A percentile compares a stretch with the other conserved stretches of the same genome.
Conservation (phyloP, 2,329 filamentous ascomycete genomes). For the Kalaharituber pfeilii region DNA sequence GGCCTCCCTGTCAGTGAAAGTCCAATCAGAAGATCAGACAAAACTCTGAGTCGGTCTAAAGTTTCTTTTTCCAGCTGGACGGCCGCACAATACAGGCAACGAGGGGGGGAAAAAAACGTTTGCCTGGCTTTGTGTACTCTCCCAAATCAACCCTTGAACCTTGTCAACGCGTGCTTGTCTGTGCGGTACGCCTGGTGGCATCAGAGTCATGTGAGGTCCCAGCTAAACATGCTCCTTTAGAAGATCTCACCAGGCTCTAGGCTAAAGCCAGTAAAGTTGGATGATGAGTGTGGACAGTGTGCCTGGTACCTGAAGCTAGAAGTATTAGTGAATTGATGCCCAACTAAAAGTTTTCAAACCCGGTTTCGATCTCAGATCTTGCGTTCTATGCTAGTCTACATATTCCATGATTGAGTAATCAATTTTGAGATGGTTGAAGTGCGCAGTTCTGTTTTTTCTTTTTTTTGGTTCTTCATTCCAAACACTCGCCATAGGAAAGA, state of each 20-base stretch:
- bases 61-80: neutral
- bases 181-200: too few relatives aligned
- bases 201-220: neutral
- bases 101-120: slow-evolving; percentile 20
- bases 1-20: too few relatives aligned
- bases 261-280: neutral
- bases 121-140: slow-evolving; percentile 14
- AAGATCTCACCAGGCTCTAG: too few relatives aligned
- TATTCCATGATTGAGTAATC: too few relatives aligned
- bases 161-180: neutral
- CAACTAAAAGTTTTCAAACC: too few relatives aligned
- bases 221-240: neutral
- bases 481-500: neutral
- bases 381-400: too few relatives aligned
- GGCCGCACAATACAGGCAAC: slow-evolving; percentile 1
- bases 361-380: neutral
- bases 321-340: neutral
- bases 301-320: neutral
- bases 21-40: neutral
- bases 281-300: too few relatives aligned
- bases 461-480: neutral
- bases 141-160: neutral
- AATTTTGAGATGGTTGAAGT: too few relatives aligned
- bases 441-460: neutral
- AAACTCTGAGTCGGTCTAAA: neutral